Conservation (phyloP, 139 green algal species). For the Nannochloris sp. region DNA sequence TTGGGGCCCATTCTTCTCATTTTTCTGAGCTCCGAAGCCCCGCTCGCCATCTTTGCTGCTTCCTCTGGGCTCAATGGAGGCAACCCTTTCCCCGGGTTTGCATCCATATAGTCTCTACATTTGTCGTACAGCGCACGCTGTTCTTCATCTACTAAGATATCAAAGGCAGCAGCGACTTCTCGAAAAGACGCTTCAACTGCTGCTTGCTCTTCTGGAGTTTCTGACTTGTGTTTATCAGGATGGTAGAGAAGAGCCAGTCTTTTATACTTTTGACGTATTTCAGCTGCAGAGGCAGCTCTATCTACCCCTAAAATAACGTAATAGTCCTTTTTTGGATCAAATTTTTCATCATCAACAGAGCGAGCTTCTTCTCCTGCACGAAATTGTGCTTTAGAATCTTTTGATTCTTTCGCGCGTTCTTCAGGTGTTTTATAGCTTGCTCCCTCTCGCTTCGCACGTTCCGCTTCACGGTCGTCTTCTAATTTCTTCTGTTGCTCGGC, state of each 20-base stretch:
- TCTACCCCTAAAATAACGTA: slow-evolving; percentile 57
- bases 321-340: slow-evolving; percentile 50
- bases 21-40: slow-evolving; percentile 18
- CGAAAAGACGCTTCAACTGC: slow-evolving; percentile 34
- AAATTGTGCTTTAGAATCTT: slow-evolving; percentile 9
- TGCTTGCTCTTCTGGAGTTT: slow-evolving; percentile 22
- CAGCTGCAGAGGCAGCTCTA: slow-evolving; percentile 2
- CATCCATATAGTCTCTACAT: slow-evolving; percentile 16
- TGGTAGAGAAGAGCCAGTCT: slow-evolving; percentile 29
- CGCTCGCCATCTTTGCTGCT: slow-evolving; percentile 15
- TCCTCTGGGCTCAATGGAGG: slow-evolving; percentile 22
- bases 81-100: slow-evolving; percentile 25
- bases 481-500: slow-evolving; percentile 23
- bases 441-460: slow-evolving; percentile 15
- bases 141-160: slow-evolving; percentile 4
- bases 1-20: slow-evolving; percentile 26
- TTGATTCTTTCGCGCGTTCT: slow-evolving; percentile 37
- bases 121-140: slow-evolving; percentile 42
- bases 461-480: slow-evolving; percentile 18
- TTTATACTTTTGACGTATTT: slow-evolving; percentile 20
- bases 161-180: slow-evolving; percentile 32
- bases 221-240: slow-evolving; percentile 44
- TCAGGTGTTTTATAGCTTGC: slow-evolving; percentile 20
- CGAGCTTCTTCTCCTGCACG: slow-evolving; percentile 5
- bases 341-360: slow-evolving; percentile 6